Base-by-base conservation (phyloP, 305 asterid genomes). In the Fraxinus angustifolia region DNA sequence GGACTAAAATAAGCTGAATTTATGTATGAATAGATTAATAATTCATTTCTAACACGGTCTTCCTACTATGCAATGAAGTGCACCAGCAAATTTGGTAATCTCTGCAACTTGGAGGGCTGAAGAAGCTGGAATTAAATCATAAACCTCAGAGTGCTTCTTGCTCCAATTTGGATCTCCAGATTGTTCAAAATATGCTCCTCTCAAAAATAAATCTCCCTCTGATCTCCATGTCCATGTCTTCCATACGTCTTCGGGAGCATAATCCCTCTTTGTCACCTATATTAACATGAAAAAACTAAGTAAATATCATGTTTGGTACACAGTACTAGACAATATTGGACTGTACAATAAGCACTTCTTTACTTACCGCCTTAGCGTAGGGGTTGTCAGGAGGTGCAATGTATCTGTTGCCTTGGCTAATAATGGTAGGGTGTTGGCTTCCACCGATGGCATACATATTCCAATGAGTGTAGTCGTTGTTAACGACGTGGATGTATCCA, bases 381-480 rank as follows among this genome's bases (percentile, higher is more conserved):
- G 11, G 33, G 16, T 67, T 67, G 21, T 31, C 30, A n/a, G 82
- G 78, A 14, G 91, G 86, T 35, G 92, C 92, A 30, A 79, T 79
- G 85, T 78, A 89, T n/a, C 89, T 85, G 80, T 89, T 89, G 12
- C 92, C 92, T 21, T 89, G 92, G 81, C 90, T 87, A 62, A 89
- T 84, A 78, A 89, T 89, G 62, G 88, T 85, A 5, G 92, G 87
- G 38, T 82, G 65, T 38, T 73, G 71, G 80, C 90, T 89, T 4
- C 92, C 92, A 0, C 92, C 92, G 3, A 89, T 87, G 60, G 92
- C 92, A 21, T 89, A 89, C 89, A 89, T 87, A 2, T 78, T 36
- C 92, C 92, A 89, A 73, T 85, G 88, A 2, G 90, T 87, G 73
- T 89, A 89, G 80, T 87, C 92, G n/a, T 89, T 89, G 89, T 89